A percentile compares a stretch with the other conserved stretches of the same genome.
Conservation (phyloP, 2,329 filamentous ascomycete species). For the Pestalotiopsis sp. region DNA sequence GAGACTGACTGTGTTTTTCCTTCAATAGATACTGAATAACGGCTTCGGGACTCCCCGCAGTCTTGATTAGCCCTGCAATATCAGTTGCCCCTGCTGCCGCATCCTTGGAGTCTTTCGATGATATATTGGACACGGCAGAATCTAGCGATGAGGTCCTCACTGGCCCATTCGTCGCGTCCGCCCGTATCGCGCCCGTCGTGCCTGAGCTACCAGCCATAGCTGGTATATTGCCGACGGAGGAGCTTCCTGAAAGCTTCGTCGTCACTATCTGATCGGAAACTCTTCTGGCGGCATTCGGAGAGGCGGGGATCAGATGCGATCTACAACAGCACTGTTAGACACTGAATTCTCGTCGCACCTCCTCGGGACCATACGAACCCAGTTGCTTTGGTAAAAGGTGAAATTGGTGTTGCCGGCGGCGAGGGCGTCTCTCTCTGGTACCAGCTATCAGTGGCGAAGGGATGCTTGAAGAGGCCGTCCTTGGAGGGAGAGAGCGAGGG, state of each 20-base stretch:
- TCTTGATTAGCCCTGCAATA: conserved; percentile 76
- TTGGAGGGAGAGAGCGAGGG: conserved; percentile 8
- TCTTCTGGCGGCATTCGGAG: conserved; percentile 55
- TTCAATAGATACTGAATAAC: conserved; percentile 87
- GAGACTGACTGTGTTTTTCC: conserved; percentile 86
- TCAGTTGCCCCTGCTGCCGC: conserved; percentile 68
- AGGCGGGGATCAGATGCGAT: conserved; percentile 26
- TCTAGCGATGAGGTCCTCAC: conserved; percentile 88
- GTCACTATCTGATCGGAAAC: conserved; percentile 45
- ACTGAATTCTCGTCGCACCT: neutral
- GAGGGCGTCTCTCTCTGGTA: conserved; percentile 22
- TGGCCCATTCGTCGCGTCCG: conserved; percentile 31
- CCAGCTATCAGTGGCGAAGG: conserved; percentile 15
- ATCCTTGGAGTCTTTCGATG: conserved; percentile 62
- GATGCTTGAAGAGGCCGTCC: conserved; percentile 16
- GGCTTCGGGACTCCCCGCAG: conserved; percentile 86
- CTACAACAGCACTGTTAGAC: conserved; percentile 22
- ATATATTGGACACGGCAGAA: conserved; percentile 83
- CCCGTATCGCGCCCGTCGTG: conserved; percentile 40
- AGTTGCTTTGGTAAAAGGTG: conserved; percentile 19
- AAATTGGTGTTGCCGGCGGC: conserved; percentile 25
- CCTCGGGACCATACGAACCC: conserved; percentile 22
- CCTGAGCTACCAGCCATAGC: conserved; percentile 52
- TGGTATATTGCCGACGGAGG: conserved; percentile 38
- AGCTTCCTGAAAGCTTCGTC: conserved; percentile 46